Evolutionary conservation across 2,329 filamentous ascomycete genomes (phyloP), one percentile per base, ranked within the genome.

Genomic region (Penicillium sp.): DNA sequence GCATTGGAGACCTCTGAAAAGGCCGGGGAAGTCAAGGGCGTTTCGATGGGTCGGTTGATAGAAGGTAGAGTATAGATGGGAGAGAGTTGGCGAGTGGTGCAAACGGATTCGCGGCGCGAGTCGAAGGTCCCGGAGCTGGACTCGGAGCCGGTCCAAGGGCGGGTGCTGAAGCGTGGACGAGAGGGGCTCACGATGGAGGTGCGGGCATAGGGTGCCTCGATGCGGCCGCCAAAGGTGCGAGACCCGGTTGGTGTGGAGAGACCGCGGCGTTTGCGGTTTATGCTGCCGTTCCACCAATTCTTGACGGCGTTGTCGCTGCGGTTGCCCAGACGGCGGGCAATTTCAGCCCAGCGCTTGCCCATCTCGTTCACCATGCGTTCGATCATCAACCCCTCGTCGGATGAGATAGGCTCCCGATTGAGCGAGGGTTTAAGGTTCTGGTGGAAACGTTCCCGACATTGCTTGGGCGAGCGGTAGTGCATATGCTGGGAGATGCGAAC

Each of bases 221-320:
- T 61, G 25, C 70, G 66, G 54, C 70, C 68, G 50, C 62, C 60
- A 53, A 56, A 64, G 44, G 69, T 65, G 59, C 71, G 61, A 46
- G 68, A 59, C 48, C 54, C 73, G 39, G 53, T 62, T 37, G 65
- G 55, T 18, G 58, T 61, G 9, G 63, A 60, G 31, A 72, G 66
- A 45, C 76, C 68, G 57, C 83, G 75, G 64, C 77, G 79, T 63
- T 86, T 80, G 63, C 90, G 83, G 74, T 95, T 95, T 79, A 91
- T 87, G 67, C 86, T 88, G 43, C 91, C 90, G 67, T 95, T 95
- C 88, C 88, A 95, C 89, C 90, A 96, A 71, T 96, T 96, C 81
- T 96, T 96, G 56, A 96, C 89, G 25, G 89, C 87, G 65, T 96
- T 96, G 75, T 96, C 91, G 69, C 90, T 95, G 64, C 91, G 86